Evolutionary conservation across 202 grass and related monocot genomes (phyloP).

Genomic region (Zoysia matrella): DNA sequence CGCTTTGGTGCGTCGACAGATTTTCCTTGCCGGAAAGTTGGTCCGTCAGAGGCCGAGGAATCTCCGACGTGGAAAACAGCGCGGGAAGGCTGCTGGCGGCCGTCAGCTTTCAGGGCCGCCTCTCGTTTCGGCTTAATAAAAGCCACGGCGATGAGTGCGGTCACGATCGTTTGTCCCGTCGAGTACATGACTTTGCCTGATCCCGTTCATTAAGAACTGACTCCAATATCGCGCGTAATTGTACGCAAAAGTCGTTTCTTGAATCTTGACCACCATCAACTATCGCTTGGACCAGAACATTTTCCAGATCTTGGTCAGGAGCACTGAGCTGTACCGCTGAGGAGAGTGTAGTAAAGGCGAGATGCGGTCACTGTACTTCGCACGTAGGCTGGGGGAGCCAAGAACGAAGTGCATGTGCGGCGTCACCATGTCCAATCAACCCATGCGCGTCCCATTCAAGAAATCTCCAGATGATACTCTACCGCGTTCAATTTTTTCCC

Average conservation of each 20-base stretch:
- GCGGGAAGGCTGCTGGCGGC: not conserved
- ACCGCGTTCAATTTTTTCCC: not conserved
- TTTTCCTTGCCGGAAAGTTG: conserved; percentile 13
- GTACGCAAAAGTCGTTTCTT: not conserved
- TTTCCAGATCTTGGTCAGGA: not conserved
- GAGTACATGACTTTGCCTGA: not conserved
- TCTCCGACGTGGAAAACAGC: conserved; percentile 28
- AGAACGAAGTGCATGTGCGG: conserved; percentile 18
- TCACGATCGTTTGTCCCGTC: not conserved
- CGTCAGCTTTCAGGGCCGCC: not conserved
- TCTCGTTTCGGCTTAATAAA: not conserved
- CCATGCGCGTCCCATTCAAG: not conserved
- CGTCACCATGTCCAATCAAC: conserved; percentile 18
- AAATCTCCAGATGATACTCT: conserved; percentile 28
- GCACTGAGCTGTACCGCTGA: too few species aligned
- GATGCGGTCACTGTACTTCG: too few species aligned
- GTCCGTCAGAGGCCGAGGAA: conserved; percentile 8
- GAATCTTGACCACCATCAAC: not conserved
- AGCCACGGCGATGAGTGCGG: too few species aligned
- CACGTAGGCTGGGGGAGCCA: not conserved
- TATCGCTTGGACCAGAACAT: not conserved
- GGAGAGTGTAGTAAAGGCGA: too few species aligned
- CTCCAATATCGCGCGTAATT: not conserved
- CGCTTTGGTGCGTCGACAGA: conserved; percentile 4
- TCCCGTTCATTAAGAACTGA: not conserved